Base-by-base conservation (phyloP, 805 yeast genomes). In the Starmerella vitae region DNA sequence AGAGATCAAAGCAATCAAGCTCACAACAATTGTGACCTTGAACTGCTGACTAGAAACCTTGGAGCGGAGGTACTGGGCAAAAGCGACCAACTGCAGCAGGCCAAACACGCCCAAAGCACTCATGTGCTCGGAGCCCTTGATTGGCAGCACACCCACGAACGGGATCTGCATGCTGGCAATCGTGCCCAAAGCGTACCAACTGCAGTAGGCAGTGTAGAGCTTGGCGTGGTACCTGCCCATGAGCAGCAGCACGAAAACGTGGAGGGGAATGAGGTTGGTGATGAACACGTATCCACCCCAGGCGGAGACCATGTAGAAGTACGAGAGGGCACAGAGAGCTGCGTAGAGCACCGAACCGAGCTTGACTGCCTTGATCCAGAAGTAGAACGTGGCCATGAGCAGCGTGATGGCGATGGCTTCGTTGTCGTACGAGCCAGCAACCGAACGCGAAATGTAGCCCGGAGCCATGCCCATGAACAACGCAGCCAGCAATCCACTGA, bases 211-310 rank as follows among this genome's bases (percentile, higher is more conserved):
- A 15, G 93, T 76, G 60, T 91, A 91, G 41, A 91, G 59, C 49
- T 76, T 74, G 52, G 76, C 76, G 51, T 72, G 72, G 62, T 85
- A 91, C 55, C 98, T 78, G 37, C 98, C 98, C 97, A 91, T 91
- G 49, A 83, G 63, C 38, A 91, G 63, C 57, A 91, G 67, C 36
- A 84, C 86, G 56, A 91, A 86, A 20, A 86, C 85, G 59, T 91
- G 99, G 51, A 91, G 67, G 34, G 98, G 98, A 53, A 91, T 84
- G 68, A 93, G 75, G 65, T 91, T 91, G 43, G 99, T 91, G 63
- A 91, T 93, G 68, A 91, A 91, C 37, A 93, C 99, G 58, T 91
- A 91, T 20, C 99, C 99, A 67, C 99, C 99, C 96, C 99, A 86
- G 10, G 99, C 98, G 34, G 93, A 77, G 37, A 91, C 99, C 99